A percentile compares a stretch with the other conserved stretches of the same genome.
phyloP scores from a whole-genome alignment of 1,284 basidiomycete genomes.

The Wolfiporia cocos region DNA sequence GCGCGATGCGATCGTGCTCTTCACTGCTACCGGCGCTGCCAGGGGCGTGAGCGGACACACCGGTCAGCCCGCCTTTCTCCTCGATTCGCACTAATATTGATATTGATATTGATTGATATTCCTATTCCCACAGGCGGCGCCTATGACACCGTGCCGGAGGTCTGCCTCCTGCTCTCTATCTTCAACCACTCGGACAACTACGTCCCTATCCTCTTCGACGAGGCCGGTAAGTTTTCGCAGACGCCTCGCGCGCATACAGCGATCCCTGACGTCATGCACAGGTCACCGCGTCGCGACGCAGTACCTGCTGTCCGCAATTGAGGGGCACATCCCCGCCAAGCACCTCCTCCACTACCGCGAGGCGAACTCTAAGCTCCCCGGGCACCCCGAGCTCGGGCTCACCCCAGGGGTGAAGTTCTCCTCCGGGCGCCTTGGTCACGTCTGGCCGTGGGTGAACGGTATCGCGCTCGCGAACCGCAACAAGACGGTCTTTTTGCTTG shows the following conservation, averaged over 20 bases:
- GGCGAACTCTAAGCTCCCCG: constrained; percentile 79
- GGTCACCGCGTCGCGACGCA: constrained; percentile 87
- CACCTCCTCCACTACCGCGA: constrained; percentile 80
- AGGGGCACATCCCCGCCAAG: constrained; percentile 64
- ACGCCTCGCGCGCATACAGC: not conserved
- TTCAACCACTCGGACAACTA: constrained; percentile 62
- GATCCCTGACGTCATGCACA: constrained; percentile 19
- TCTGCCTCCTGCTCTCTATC: constrained; percentile 66
- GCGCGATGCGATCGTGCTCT: constrained; percentile 77
- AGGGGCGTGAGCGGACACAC: constrained; percentile 82
- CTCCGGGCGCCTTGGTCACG: constrained; percentile 78
- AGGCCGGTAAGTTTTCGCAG: constrained; percentile 50
- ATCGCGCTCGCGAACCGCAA: constrained; percentile 72
- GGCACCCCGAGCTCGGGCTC: constrained; percentile 80
- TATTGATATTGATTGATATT: not conserved
- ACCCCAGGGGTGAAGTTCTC: constrained; percentile 86
- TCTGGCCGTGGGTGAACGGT: constrained; percentile 82
- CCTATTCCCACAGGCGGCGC: constrained; percentile 54
- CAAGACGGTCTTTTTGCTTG: constrained; percentile 75
- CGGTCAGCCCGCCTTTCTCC: constrained; percentile 31
- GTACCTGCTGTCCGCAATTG: constrained; percentile 72
- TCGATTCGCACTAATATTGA: not conserved
- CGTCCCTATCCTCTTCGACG: constrained; percentile 66
- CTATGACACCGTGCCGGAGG: constrained; percentile 81
- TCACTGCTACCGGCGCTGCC: constrained; percentile 77